Conservation (phyloP, 805 yeast genomes). For the Monosporozyma yasuniensis region DNA sequence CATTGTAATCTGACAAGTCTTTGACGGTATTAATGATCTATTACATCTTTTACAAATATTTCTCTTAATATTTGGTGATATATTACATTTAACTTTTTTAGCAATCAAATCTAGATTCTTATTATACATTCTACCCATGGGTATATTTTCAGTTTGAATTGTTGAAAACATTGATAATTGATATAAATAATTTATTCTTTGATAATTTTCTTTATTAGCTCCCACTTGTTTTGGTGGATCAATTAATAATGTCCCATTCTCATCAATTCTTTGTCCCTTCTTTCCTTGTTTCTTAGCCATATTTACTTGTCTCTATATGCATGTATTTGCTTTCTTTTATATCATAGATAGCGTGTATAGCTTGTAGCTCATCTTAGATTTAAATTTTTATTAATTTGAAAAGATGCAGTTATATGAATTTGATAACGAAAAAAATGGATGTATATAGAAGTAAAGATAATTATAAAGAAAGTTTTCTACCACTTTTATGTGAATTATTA, state of each 20-base stretch:
- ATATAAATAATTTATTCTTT: constrained; percentile 49
- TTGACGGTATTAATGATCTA: constrained; percentile 41
- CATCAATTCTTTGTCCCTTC: constrained; percentile 9
- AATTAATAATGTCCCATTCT: constrained; percentile 13
- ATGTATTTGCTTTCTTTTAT: neutral
- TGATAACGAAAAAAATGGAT: neutral
- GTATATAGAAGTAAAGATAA: neutral
- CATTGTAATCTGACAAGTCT: constrained; percentile 33
- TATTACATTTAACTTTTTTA: constrained; percentile 55
- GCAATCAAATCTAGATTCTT: constrained; percentile 51
- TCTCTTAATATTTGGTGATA: constrained; percentile 60
- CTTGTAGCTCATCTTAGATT: too few relatives aligned
- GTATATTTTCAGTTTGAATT: constrained; percentile 4
- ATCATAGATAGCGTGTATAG: too few relatives aligned
- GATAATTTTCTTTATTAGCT: constrained; percentile 50
- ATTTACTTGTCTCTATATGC: neutral
- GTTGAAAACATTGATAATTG: constrained; percentile 43
- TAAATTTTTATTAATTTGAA: too few relatives aligned
- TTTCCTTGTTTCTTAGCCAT: constrained; percentile 1
- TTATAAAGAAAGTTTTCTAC: neutral
- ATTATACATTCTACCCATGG: constrained; percentile 48
- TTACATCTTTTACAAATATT: constrained; percentile 61
- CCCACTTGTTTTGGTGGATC: constrained; percentile 34
- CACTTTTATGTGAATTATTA: neutral
- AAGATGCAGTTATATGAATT: too few relatives aligned